Evolutionary conservation across 2,329 filamentous ascomycete species (phyloP).

Genomic region (Penicillium sp.): DNA sequence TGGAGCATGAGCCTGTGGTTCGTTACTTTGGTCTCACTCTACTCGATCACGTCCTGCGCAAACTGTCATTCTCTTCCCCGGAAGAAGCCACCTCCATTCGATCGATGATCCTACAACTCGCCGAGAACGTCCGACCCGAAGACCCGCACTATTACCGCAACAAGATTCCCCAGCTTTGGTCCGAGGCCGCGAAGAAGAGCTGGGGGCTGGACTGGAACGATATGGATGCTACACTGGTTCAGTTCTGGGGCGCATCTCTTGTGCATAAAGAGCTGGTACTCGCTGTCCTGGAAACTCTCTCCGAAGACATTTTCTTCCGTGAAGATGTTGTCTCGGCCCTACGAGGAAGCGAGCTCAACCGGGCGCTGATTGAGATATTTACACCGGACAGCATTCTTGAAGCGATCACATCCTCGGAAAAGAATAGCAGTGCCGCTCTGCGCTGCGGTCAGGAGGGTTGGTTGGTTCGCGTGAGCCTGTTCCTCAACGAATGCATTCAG

Average conservation of each 20-base stretch:
- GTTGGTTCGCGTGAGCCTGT: constrained; percentile 73
- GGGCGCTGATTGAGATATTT: constrained; percentile 90
- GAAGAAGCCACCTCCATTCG: constrained; percentile 70
- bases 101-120: constrained; percentile 76
- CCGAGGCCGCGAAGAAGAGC: constrained; percentile 86
- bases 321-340: constrained; percentile 85
- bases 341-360: constrained; percentile 79
- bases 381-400: constrained; percentile 74
- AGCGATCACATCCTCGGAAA: constrained; percentile 74
- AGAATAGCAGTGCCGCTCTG: constrained; percentile 68
- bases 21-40: constrained; percentile 93
- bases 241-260: constrained; percentile 68
- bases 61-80: constrained; percentile 71
- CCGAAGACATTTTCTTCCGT: constrained; percentile 89
- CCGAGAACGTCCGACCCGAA: constrained; percentile 66
- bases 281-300: constrained; percentile 83
- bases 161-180: constrained; percentile 93
- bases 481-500: constrained; percentile 72
- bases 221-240: constrained; percentile 83
- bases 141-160: constrained; percentile 86
- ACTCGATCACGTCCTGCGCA: constrained; percentile 84
- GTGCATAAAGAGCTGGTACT: constrained; percentile 84
- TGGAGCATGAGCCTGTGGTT: constrained; percentile 73
- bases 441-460: constrained; percentile 83
- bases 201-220: constrained; percentile 94